phyloP scores from a whole-genome alignment of 495 filamentous ascomycete genomes.

The Aspergillus leporis region DNA sequence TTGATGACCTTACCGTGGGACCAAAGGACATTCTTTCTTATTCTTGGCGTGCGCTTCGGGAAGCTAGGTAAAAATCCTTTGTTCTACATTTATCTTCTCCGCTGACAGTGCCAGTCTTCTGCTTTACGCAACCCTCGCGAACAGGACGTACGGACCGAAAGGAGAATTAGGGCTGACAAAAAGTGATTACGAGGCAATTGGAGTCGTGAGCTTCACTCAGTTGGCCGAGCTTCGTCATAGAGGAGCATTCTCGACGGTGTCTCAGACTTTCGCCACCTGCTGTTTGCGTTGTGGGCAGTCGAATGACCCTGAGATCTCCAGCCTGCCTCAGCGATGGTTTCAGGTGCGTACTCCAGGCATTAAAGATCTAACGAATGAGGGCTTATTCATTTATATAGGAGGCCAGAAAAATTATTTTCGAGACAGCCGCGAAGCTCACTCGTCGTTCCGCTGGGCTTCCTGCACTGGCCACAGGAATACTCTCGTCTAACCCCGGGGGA shows the following conservation, averaged over 20 bases:
- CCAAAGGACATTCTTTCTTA: constrained; percentile 91
- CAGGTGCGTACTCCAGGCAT: constrained; percentile 46
- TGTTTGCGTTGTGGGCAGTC: constrained; percentile 62
- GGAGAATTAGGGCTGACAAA: constrained; percentile 31
- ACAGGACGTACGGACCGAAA: constrained; percentile 39
- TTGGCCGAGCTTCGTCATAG: constrained; percentile 82
- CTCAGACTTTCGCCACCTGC: constrained; percentile 79
- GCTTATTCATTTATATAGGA: constrained; percentile 41
- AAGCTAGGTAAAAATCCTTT: constrained; percentile 66
- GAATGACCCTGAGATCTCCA: constrained; percentile 42
- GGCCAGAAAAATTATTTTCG: constrained; percentile 62
- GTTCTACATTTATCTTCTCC: neutral
- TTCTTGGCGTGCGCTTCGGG: constrained; percentile 87
- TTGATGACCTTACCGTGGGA: constrained; percentile 63
- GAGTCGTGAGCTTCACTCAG: constrained; percentile 73
- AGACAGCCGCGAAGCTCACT: constrained; percentile 75
- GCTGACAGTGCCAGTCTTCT: constrained; percentile 55
- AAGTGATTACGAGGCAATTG: constrained; percentile 54
- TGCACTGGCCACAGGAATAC: constrained; percentile 74
- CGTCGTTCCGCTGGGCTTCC: constrained; percentile 91
- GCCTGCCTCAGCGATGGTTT: constrained; percentile 58
- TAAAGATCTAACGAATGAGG: neutral
- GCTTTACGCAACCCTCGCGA: constrained; percentile 41
- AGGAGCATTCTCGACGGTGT: constrained; percentile 91
- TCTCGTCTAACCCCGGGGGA: constrained; percentile 46